phyloP scores from a whole-genome alignment of 805 yeast species.

The Starmera pachycereana region DNA sequence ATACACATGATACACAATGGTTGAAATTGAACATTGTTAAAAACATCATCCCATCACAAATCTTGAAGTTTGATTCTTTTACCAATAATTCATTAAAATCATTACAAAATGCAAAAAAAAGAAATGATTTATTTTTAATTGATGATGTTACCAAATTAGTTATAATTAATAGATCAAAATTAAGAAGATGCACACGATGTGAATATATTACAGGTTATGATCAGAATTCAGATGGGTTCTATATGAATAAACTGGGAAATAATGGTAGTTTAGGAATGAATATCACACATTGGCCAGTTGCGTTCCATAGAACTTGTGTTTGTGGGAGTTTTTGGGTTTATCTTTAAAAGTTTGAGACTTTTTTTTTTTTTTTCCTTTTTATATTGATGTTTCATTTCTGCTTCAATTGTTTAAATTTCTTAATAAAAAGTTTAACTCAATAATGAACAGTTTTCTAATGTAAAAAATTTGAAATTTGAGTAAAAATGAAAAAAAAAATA shows the following conservation, averaged over 20 bases:
- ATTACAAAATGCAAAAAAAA: too few species aligned
- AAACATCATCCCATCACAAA: conserved; percentile 20
- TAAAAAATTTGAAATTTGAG: too few species aligned
- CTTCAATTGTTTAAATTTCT: too few species aligned
- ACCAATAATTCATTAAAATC: too few species aligned
- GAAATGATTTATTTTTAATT: too few species aligned
- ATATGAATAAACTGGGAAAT: conserved; percentile 5
- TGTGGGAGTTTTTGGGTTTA: conserved; percentile 75
- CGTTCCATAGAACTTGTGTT: conserved; percentile 62
- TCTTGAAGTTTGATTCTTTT: too few species aligned
- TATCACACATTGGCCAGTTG: conserved; percentile 42
- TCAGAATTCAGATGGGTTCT: conserved; percentile 19
- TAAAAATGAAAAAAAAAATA: too few species aligned
- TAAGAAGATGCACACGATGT: conserved; percentile 44
- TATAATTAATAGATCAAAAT: conserved; percentile 15
- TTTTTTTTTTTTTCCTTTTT: too few species aligned
- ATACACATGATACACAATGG: conserved; percentile 61
- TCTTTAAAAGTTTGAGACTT: conserved; percentile 6
- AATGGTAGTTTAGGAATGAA: conserved; percentile 16
- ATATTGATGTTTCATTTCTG: too few species aligned
- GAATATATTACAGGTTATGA: conserved; percentile 32
- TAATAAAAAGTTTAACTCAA: too few species aligned
- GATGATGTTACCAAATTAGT: conserved; percentile 21
- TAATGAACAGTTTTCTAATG: too few species aligned
- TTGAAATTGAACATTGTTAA: conserved; percentile 28